These are phyloP conservation scores for Obelidium mucronatum DNA, from an alignment of 192 early-diverging fungal genomes.

Conservation along the genomic window DNA sequence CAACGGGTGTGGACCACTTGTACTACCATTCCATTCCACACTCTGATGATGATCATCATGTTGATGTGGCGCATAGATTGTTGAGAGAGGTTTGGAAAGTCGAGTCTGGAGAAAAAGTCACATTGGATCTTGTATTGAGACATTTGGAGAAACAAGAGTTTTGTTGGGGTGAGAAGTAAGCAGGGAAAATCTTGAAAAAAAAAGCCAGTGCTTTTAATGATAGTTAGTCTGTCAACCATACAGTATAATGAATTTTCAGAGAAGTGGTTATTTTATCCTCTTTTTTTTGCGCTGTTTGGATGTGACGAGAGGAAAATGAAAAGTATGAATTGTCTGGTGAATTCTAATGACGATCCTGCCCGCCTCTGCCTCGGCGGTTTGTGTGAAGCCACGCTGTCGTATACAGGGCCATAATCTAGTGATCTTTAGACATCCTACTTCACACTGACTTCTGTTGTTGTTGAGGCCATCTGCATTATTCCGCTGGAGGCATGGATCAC, in stretches of 20 bases:
- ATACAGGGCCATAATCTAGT: no score
- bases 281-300: no score
- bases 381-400: no score
- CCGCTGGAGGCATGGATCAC: conserved; percentile 61
- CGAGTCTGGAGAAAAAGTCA: neutral
- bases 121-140: conserved; percentile 1
- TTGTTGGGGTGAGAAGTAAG: conserved; percentile 2
- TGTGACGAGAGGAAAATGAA: no score
- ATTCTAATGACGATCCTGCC: no score
- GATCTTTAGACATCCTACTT: conserved; percentile 29
- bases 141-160: conserved; percentile 2
- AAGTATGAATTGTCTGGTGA: no score
- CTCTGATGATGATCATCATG: neutral
- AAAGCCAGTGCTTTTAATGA: no score
- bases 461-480: conserved; percentile 65
- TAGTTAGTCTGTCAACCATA: no score
- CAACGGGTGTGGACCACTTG: conserved; percentile 23
- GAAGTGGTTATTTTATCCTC: no score
- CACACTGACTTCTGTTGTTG: conserved; percentile 46
- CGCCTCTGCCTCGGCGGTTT: no score
- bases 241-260: no score
- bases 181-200: no score
- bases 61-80: neutral
- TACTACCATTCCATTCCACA: conserved; percentile 21
- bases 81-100: neutral